Evolutionary conservation across 768 basidiomycete genomes (phyloP).

Genomic region (Xerocomellus intermedius): DNA sequence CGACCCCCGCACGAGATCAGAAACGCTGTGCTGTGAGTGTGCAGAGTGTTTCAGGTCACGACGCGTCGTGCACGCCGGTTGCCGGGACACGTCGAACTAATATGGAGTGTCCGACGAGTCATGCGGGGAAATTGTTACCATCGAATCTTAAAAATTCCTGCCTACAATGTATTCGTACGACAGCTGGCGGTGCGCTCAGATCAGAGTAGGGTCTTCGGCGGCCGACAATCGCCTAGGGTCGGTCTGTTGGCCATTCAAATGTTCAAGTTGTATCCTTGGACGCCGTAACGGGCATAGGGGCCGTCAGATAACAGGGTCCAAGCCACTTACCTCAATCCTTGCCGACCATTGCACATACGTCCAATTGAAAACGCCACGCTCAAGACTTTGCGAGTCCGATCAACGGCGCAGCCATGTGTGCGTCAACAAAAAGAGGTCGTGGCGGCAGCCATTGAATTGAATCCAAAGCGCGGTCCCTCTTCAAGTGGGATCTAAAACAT

Average conservation of each 20-base stretch:
- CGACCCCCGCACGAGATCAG: conserved; percentile 1
- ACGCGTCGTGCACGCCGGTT: background rate
- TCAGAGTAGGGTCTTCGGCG: conserved; percentile 9
- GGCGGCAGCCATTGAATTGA: background rate
- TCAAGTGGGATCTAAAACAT: background rate
- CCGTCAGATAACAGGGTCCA: conserved; percentile 10
- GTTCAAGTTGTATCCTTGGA: background rate
- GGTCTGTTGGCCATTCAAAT: background rate
- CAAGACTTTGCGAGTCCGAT: conserved; percentile 3
- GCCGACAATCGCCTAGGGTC: conserved; percentile 8
- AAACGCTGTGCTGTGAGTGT: background rate
- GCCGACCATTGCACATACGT: background rate
- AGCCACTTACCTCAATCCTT: conserved; percentile 8
- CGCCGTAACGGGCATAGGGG: background rate
- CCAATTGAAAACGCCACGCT: background rate
- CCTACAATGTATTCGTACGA: background rate
- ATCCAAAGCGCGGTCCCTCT: too few relatives aligned
- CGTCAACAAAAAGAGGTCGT: background rate
- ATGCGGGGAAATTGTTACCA: background rate
- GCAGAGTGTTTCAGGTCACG: conserved; percentile 7
- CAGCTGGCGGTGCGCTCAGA: background rate
- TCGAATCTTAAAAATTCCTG: background rate
- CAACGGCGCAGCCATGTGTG: background rate
- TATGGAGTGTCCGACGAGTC: background rate
- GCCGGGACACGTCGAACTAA: background rate